Base-by-base conservation (phyloP, 495 filamentous ascomycete species). In the Hypoxylon cercidicola region DNA sequence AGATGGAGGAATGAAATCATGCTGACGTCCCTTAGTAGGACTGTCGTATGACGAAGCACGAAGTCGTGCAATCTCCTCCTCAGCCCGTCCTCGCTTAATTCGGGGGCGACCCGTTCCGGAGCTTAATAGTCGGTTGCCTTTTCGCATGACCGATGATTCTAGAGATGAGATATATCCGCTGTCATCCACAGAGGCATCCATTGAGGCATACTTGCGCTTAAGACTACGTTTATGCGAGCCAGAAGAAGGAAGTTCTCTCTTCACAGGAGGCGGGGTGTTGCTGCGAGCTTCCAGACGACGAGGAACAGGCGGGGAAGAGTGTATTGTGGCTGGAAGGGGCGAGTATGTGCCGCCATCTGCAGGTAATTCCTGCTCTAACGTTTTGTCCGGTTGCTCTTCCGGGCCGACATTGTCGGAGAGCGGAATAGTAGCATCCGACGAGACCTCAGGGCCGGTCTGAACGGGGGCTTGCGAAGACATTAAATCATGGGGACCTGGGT, bases 111-210 rank as follows among this genome's bases (percentile, higher is more conserved):
- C 90, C 28, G 89, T 82, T 61, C 92, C 92, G 1, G 91, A 92
- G 8, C 88, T 89, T 55, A 89, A 77, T 2, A 91, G 82, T 56
- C 86, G 80, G 32, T 79, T 71, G 53, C 85, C 85, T 54, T 77
- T 78, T 51, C 93, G 85, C 66, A 91, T 82, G n/a, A 83, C 92
- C 0, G 95, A 97, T 1, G 95, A 98, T 43, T 97, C 95, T n/a
- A 99, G 79, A 0, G 94, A 97, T 1, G 95, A 99, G 69, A 96
- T 97, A 74, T 97, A 99, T 10, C 95, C 95, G 74, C 93, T 97
- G 69, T 99, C 95, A 66, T 96, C 93, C 79, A 97, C 87, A 12
- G 87, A 85, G n/a, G 69, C 95, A 66, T 96, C 93, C 80, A 97
- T 89, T 3, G 87, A 85, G 3, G 79, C 79, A 66, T 87, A 84